A percentile compares a stretch with the other conserved stretches of the same genome.
Conservation (phyloP, 495 filamentous ascomycete genomes). For the Xylaria nigripes region DNA sequence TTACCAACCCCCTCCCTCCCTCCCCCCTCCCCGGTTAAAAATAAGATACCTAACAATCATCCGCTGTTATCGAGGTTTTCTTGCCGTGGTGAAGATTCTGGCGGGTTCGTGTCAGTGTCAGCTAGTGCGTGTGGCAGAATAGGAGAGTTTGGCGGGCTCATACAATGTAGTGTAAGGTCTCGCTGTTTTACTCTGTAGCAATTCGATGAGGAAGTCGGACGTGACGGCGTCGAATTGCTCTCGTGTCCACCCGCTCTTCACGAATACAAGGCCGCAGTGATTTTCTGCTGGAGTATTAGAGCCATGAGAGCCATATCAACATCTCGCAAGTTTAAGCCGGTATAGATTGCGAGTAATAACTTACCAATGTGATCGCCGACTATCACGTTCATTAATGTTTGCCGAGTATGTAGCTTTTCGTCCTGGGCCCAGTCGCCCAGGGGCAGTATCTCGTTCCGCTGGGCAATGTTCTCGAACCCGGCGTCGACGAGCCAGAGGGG, state of each 20-base stretch:
- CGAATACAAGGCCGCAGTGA: constrained; percentile 20
- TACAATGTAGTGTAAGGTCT: constrained; percentile 24
- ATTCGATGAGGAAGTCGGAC: constrained; percentile 17
- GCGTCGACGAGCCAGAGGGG: constrained; percentile 40
- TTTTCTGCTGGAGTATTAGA: constrained; percentile 12
- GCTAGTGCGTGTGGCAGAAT: background rate
- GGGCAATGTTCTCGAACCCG: constrained; percentile 47
- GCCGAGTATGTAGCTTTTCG: constrained; percentile 18
- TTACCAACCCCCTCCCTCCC: background rate
- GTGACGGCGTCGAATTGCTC: constrained; percentile 16
- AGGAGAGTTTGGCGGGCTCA: background rate
- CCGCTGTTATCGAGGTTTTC: constrained; percentile 17
- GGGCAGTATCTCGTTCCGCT: constrained; percentile 31
- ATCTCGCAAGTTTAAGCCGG: background rate
- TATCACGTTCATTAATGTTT: constrained; percentile 18
- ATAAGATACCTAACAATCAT: background rate
- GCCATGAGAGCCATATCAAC: background rate
- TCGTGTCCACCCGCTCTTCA: constrained; percentile 20
- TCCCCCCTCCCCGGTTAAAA: background rate
- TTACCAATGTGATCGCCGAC: constrained; percentile 19
- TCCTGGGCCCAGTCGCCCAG: constrained; percentile 25
- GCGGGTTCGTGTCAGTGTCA: background rate
- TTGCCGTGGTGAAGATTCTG: constrained; percentile 25
- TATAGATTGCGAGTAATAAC: background rate
- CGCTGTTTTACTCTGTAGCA: constrained; percentile 2